Evolutionary conservation across 2,329 filamentous ascomycete species (phyloP).

Genomic region (Beauveria asiatica): DNA sequence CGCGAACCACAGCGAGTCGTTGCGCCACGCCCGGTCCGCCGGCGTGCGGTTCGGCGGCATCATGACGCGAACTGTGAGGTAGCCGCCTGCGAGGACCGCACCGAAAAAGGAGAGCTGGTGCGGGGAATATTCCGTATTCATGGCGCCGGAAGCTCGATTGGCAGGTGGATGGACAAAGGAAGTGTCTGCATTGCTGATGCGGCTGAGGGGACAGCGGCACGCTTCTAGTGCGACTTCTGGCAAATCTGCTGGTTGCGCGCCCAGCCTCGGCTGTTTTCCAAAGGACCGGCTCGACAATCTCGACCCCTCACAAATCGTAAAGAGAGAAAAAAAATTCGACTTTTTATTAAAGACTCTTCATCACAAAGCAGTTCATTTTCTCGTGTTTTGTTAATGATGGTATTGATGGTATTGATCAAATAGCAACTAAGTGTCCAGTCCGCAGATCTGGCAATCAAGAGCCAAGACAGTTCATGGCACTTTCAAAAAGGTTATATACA

Average conservation of each 20-base stretch:
- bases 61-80: not conserved
- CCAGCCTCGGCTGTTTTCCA: not conserved
- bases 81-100: not conserved
- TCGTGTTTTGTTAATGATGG: not conserved
- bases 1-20: not conserved
- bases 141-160: not conserved
- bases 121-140: not conserved
- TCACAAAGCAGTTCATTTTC: too few relatives aligned
- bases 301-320: not conserved
- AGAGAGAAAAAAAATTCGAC: not conserved
- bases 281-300: not conserved
- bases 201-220: not conserved
- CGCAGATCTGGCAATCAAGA: not conserved
- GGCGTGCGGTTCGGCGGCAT: constrained; percentile 5
- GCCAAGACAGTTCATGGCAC: not conserved
- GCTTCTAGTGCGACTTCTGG: not conserved
- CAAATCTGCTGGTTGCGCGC: not conserved
- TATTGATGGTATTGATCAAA: not conserved
- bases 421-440: not conserved
- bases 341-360: not conserved
- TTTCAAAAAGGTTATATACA: not conserved
- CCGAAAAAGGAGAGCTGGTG: not conserved
- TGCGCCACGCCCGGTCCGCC: not conserved
- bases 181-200: not conserved
- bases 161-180: too few relatives aligned